These are phyloP conservation scores for Hebeloma cylindrosporum DNA, from an alignment of 768 basidiomycete species.

Conservation along the genomic window DNA sequence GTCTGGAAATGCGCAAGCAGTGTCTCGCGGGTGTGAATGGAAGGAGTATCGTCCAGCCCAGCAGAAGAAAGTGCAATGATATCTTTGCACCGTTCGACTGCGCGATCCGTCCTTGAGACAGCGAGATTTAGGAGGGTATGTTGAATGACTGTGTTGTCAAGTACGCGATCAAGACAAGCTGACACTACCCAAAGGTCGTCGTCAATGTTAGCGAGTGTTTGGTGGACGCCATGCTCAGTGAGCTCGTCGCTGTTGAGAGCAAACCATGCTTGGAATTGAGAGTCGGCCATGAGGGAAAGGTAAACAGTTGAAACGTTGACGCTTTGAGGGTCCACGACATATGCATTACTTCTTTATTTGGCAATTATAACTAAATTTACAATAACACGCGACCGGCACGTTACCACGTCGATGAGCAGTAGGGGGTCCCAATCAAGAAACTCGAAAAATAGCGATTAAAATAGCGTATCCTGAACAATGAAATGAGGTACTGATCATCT, in stretches of 20 bases:
- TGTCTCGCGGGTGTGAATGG: conserved; percentile 20
- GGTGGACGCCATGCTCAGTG: conserved; percentile 45
- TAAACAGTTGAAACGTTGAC: conserved; percentile 11
- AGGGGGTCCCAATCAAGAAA: conserved; percentile 10
- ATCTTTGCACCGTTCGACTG: conserved; percentile 47
- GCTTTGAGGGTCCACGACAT: conserved; percentile 12
- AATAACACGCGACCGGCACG: conserved; percentile 16
- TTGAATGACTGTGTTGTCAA: conserved; percentile 58
- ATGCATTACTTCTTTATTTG: conserved; percentile 17
- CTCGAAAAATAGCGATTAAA: conserved; percentile 39
- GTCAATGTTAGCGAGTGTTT: conserved; percentile 47
- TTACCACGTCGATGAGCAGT: conserved; percentile 41
- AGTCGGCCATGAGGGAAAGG: conserved; percentile 37
- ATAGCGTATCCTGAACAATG: conserved; percentile 68
- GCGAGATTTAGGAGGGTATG: conserved; percentile 62
- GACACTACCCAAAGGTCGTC: conserved; percentile 79
- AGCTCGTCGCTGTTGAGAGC: conserved; percentile 57
- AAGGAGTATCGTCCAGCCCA: conserved; percentile 6
- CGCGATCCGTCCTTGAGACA: conserved; percentile 54
- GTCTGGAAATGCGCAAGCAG: conserved; percentile 56
- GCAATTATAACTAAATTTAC: conserved; percentile 17
- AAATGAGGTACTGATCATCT: conserved; percentile 13
- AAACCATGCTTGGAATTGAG: conserved; percentile 61
- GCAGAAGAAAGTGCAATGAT: conserved; percentile 21
- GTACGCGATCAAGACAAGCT: conserved; percentile 68